phyloP scores from a whole-genome alignment of 805 yeast genomes.

The Lipomyces spencermartinsiae region DNA sequence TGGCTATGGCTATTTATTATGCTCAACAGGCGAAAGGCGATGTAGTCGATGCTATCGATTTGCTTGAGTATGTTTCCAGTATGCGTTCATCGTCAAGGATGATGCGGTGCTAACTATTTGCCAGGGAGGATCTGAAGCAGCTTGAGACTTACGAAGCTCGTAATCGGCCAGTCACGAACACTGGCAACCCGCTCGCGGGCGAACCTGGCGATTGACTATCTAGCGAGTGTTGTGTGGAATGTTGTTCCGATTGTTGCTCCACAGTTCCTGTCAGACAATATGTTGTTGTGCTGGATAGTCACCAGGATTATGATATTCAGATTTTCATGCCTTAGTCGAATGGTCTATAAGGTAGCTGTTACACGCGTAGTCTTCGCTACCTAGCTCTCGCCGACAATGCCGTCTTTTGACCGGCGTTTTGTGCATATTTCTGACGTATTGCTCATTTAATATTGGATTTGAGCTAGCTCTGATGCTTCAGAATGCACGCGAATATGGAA shows the following conservation, averaged over 20 bases:
- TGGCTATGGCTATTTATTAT: conserved; percentile 36
- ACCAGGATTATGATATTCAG: conserved; percentile 10
- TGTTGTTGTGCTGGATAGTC: conserved; percentile 3
- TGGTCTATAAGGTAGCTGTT: background rate
- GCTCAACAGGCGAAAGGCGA: conserved; percentile 37
- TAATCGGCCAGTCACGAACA: conserved; percentile 17
- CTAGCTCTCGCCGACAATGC: background rate
- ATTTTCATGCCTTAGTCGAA: background rate
- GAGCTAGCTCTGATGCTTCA: background rate
- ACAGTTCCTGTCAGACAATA: background rate
- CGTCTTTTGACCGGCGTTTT: background rate
- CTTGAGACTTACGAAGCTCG: conserved; percentile 25
- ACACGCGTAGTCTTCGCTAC: background rate
- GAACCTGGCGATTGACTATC: conserved; percentile 24
- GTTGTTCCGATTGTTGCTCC: conserved; percentile 17
- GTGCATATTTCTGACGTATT: background rate
- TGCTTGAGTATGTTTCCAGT: conserved; percentile 23
- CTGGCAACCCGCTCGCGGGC: conserved; percentile 13
- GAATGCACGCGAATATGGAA: background rate
- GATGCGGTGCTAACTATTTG: conserved; percentile 7
- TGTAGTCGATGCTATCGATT: conserved; percentile 32
- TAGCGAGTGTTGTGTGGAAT: conserved; percentile 7
- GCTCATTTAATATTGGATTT: background rate
- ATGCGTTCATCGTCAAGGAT: too few species aligned
- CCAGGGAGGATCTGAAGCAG: conserved; percentile 31